Conservation (phyloP, 306 rosid species). For the Pachyrhizus erosus region DNA sequence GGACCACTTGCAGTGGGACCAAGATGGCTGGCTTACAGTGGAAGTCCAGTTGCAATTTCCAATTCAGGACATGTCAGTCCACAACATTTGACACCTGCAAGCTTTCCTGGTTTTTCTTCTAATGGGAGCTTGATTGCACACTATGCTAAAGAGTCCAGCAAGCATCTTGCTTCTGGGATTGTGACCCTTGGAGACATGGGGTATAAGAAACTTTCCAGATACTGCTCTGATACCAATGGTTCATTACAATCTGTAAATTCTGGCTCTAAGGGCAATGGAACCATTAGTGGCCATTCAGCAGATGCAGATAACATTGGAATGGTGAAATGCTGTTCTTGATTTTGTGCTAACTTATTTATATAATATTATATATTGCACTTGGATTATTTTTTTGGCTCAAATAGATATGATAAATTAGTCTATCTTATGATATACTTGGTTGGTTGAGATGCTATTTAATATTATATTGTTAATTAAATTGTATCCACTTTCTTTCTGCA, state of each 20-base stretch:
- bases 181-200: conserved; percentile 94
- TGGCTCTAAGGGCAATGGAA: conserved; percentile 64
- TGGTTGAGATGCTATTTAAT: background rate
- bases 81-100: conserved; percentile 72
- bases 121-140: conserved; percentile 93
- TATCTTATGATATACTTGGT: background rate
- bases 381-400: background rate
- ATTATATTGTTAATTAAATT: conserved; percentile 8
- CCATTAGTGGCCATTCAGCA: conserved; percentile 60
- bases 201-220: conserved; percentile 84
- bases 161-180: conserved; percentile 92
- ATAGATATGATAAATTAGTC: background rate
- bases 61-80: conserved; percentile 75
- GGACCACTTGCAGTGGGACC: conserved; percentile 98
- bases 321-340: conserved; percentile 58
- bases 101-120: conserved; percentile 75
- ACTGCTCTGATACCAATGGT: conserved; percentile 76
- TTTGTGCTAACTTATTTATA: conserved; percentile 32
- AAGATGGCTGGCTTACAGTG: conserved; percentile 98
- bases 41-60: conserved; percentile 63
- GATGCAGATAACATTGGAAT: conserved; percentile 82
- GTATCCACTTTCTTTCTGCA: background rate
- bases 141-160: conserved; percentile 96
- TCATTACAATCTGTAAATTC: conserved; percentile 61
- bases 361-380: background rate